Evolutionary conservation across 208 protist species (phyloP), one percentile per base, ranked within the genome.

Genomic region (Crithidia bombi): DNA sequence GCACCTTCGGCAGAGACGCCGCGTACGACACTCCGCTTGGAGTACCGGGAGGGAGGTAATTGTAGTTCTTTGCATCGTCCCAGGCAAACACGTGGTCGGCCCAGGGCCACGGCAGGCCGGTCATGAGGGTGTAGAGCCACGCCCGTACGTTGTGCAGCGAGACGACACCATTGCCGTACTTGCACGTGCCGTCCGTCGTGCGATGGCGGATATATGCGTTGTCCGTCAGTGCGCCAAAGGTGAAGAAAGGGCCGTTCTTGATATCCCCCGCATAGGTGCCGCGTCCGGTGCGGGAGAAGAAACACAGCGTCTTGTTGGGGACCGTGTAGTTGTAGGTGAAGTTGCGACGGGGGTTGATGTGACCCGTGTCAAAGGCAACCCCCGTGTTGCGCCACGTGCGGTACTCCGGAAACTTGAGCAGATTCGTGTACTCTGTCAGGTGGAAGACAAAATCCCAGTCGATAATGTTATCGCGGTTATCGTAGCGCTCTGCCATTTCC

Each of bases 381-480:
- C 90, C 93, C 2, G 73, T 93, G 75, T 90, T 95, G 43, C 93
- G 86, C 90, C 90, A 97, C 25, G 75, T 79, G 46, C 91, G 90
- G 69, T 97, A 97, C 71, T 97, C 93, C 0, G 89, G 77, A 65
- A 95, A 95, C 71, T 93, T 90, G n/a, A 96, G 73, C 19, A 95
- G 65, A 65, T 92, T 89, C 0, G 88, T 88, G 85, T 96, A 96
- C 47, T 95, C 90, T 15, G 69, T 79, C 3, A 97, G 77, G 51
- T 79, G 69, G 68, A 96, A 95, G 54, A 93, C 87, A 71, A 94
- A 97, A 68, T 97, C 93, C 93, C 93, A 97, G 76, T 97, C 93
- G 51, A 97, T 95, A 68, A 97, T 75, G 69, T 97, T 97, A 77
- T 94, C 87, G 43, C 89, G 86, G 68, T 93, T 94, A 70, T 97